A percentile compares a stretch with the other conserved stretches of the same genome.
These are phyloP conservation scores for Cryptococcus neoformans DNA, from an alignment of 1,284 basidiomycete species.

Conservation along the genomic window DNA sequence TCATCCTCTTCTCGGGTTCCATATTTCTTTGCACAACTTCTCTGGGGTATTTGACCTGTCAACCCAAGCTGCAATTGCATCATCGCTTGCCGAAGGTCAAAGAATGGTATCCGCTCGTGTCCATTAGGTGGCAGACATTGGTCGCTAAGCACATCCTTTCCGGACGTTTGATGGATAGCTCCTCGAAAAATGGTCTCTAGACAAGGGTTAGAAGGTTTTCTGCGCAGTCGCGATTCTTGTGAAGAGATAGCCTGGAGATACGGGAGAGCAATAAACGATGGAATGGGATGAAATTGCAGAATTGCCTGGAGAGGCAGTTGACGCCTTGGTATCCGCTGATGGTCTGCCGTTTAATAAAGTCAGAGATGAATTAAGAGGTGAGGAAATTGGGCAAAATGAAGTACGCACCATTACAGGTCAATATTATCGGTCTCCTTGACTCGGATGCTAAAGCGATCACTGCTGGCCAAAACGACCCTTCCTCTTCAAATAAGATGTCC, in stretches of 20 bases:
- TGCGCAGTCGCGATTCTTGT: background rate
- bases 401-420: constrained; percentile 84
- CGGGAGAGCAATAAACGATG: constrained; percentile 59
- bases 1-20: background rate
- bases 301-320: constrained; percentile 75
- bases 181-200: background rate
- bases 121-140: constrained; percentile 45
- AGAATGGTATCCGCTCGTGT: constrained; percentile 44
- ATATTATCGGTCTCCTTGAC: constrained; percentile 77
- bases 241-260: constrained; percentile 67
- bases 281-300: constrained; percentile 64
- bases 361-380: background rate
- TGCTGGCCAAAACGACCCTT: constrained; percentile 86
- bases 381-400: background rate
- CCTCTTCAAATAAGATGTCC: constrained; percentile 87
- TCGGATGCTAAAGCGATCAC: constrained; percentile 74
- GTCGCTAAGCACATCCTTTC: constrained; percentile 34
- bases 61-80: constrained; percentile 58
- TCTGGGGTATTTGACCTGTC: no score
- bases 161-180: constrained; percentile 2
- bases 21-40: no score
- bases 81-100: constrained; percentile 63
- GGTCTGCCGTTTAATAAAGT: constrained; percentile 57
- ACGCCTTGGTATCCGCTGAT: constrained; percentile 60
- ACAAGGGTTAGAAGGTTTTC: constrained; percentile 3